A percentile compares a stretch with the other conserved stretches of the same genome.
Conservation (phyloP, 257 asterid genomes). For the Solanum gracilifrons region DNA sequence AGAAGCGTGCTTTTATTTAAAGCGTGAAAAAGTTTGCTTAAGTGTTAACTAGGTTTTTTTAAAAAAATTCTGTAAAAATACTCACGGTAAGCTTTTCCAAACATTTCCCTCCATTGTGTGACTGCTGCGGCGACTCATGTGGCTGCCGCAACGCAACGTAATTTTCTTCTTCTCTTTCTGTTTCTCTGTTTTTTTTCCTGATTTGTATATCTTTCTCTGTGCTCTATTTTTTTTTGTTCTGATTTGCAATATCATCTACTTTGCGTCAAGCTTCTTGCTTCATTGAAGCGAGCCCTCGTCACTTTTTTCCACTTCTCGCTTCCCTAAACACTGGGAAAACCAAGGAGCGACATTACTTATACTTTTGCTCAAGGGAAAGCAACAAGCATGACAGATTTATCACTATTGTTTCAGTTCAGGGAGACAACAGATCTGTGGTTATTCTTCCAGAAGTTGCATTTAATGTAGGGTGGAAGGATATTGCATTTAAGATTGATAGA, state of each 20-base stretch:
- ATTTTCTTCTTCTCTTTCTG: neutral
- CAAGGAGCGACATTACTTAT: neutral
- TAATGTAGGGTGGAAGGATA: neutral
- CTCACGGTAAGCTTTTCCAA: neutral
- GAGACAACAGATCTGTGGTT: neutral
- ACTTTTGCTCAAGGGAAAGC: neutral
- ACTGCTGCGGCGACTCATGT: neutral
- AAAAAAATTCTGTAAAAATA: too few relatives aligned
- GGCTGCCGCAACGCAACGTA: neutral
- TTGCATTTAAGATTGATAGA: neutral
- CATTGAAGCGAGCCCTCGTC: too few relatives aligned
- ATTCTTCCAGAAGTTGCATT: neutral
- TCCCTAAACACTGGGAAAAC: neutral
- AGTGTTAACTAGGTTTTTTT: neutral
- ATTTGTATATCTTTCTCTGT: neutral
- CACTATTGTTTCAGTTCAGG: neutral
- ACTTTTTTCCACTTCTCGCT: neutral
- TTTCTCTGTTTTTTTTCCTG: neutral
- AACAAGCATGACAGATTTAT: neutral
- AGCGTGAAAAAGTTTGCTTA: neutral
- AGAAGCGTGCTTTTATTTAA: neutral
- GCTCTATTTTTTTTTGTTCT: neutral
- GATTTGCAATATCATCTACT: neutral
- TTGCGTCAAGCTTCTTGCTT: too few relatives aligned
- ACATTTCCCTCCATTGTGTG: neutral